Conservation (phyloP, 352 stramenopile species). For the Phytophthora meadii region DNA sequence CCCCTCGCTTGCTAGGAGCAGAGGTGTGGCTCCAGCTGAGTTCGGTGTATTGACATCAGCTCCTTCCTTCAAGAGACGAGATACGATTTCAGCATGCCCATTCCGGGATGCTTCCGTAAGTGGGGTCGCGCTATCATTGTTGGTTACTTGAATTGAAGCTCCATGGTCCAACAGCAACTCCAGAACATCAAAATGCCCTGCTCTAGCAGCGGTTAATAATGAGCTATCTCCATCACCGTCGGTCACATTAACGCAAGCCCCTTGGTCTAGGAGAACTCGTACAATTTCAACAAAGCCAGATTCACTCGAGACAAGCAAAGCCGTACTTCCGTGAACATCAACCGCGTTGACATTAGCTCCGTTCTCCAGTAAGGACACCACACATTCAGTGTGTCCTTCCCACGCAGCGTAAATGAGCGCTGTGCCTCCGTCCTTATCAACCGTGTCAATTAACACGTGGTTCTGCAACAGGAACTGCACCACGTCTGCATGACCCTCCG, state of each 20-base stretch:
- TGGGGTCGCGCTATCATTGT: constrained; percentile 4
- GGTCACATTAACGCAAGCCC: background rate
- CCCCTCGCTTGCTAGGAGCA: too few relatives aligned
- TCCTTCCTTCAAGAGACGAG: background rate
- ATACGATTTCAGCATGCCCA: constrained; percentile 1
- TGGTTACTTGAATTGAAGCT: constrained; percentile 4
- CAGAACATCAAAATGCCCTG: background rate
- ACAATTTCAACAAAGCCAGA: background rate
- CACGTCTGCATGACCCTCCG: background rate
- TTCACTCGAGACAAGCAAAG: too few relatives aligned
- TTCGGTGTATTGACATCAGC: too few relatives aligned
- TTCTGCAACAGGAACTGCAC: background rate
- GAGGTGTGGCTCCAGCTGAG: too few relatives aligned
- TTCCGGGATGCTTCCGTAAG: constrained; percentile 1
- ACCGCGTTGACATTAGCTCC: background rate
- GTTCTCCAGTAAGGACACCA: background rate
- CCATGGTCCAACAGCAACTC: background rate
- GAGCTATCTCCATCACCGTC: background rate
- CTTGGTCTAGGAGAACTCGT: background rate
- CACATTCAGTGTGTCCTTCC: background rate
- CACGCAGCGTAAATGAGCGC: background rate
- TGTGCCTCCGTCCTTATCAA: background rate
- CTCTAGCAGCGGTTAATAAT: background rate
- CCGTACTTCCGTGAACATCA: too few relatives aligned
- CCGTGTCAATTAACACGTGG: background rate